phyloP scores from a whole-genome alignment of 2,329 filamentous ascomycete species.

The Penicillium expansum region DNA sequence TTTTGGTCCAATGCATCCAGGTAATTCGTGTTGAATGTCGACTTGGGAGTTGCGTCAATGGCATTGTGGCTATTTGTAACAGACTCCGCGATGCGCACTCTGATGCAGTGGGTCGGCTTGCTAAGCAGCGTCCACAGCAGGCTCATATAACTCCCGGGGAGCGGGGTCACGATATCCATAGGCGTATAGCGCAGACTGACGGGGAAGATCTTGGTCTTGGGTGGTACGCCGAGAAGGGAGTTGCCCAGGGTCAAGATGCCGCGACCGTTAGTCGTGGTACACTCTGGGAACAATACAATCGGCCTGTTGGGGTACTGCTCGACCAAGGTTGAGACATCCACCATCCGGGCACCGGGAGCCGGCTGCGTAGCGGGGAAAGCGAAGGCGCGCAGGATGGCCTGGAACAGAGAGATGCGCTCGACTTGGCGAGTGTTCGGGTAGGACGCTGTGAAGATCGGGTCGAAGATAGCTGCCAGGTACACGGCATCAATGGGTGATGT shows the following conservation, averaged over 20 bases:
- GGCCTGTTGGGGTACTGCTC: conserved; percentile 68
- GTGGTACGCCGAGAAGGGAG: conserved; percentile 65
- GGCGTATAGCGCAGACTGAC: conserved; percentile 87
- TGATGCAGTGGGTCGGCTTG: conserved; percentile 81
- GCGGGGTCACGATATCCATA: conserved; percentile 82
- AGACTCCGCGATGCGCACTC: conserved; percentile 82
- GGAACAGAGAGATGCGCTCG: conserved; percentile 70
- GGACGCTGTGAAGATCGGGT: conserved; percentile 86
- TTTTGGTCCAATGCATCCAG: conserved; percentile 46
- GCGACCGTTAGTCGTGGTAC: conserved; percentile 88
- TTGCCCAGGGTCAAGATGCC: conserved; percentile 83
- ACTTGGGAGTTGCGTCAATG: conserved; percentile 20
- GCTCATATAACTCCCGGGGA: conserved; percentile 67
- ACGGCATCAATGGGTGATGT: conserved; percentile 90
- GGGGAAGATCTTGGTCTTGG: conserved; percentile 77
- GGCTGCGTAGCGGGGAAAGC: conserved; percentile 54
- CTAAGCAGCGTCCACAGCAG: conserved; percentile 88
- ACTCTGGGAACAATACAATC: conserved; percentile 88
- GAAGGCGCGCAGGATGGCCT: conserved; percentile 72
- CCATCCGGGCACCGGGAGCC: conserved; percentile 50
- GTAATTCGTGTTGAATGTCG: conserved; percentile 46
- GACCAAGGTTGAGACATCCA: conserved; percentile 63
- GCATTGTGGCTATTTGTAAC: conserved; percentile 44
- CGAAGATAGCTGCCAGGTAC: conserved; percentile 93
- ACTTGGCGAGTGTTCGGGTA: conserved; percentile 74